Evolutionary conservation across 192 early-diverging fungal genomes (phyloP), one percentile per base, ranked within the genome.

Genomic region (Umbelopsis vinacea): DNA sequence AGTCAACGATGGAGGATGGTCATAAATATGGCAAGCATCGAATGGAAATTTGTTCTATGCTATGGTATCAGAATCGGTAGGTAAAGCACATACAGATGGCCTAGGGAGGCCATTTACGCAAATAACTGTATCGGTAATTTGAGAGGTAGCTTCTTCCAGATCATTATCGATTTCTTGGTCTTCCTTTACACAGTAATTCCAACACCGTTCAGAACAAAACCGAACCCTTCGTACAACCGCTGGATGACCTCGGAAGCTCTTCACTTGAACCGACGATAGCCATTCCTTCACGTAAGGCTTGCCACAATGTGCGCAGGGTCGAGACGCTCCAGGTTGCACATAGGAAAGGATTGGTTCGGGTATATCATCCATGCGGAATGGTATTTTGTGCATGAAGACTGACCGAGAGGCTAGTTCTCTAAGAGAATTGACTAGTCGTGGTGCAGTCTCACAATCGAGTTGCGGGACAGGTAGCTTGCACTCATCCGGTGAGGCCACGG

Each of bases 211-310:
- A 0, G 83, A 84, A 22, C 85, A 87, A 66, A 83, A 87, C 15
- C 85, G 77, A 0, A 87, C 81, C 47, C 83, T 74, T 46, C 83
- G 74, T 12, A 82, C 85, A 10, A 87, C 83, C 0, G 83, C 83
- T 8, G 85, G 85, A 74, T 87, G 83, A 0, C 85, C 85, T 5
- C 73, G 63, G 54, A 81, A 87, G 38, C 79, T 80, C 60, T 87
- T 84, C 33, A 87, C 83, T 15, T 84, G 76, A 3, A 87, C 81
- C 52, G 83, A 84, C 11, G 81, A 82, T 6, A 87, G 71, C 85
- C 85, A 87, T 70, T 87, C 85, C 17, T 87, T 84, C 24, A 84
- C 79, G 76, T 82, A 87, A 0, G 85, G 76, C 1, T 68, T 47
- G 6, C 75, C 71, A 52, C 81, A 83, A 50, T 70, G 52, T 4